Percentiles rank a stretch among this genome's conserved stretches.
phyloP scores from a whole-genome alignment of 208 protist species.

The Leishmania amazonensis region DNA sequence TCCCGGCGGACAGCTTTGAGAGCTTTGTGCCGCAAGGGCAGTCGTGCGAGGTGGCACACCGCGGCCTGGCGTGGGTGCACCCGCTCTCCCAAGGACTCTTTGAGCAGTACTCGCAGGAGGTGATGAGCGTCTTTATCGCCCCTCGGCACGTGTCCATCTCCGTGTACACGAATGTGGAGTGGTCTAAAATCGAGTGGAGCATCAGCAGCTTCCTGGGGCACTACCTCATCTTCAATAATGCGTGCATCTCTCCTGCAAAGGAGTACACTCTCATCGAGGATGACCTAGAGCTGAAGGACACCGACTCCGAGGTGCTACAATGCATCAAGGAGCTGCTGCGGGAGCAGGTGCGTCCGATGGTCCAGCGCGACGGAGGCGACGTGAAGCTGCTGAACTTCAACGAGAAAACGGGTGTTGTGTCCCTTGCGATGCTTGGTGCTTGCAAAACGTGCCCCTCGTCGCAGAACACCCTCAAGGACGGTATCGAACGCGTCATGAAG shows the following conservation, averaged over 20 bases:
- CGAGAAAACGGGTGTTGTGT: slow-evolving; percentile 86
- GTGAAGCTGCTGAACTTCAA: slow-evolving; percentile 90
- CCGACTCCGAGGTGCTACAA: slow-evolving; percentile 89
- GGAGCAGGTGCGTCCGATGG: slow-evolving; percentile 91
- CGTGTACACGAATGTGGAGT: slow-evolving; percentile 76
- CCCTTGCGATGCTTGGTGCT: slow-evolving; percentile 89
- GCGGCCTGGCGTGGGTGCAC: slow-evolving; percentile 84
- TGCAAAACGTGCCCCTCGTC: slow-evolving; percentile 92
- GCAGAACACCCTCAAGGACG: slow-evolving; percentile 88
- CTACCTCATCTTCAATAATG: slow-evolving; percentile 81
- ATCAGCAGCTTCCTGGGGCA: slow-evolving; percentile 89
- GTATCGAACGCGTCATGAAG: slow-evolving; percentile 92
- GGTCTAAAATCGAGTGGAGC: slow-evolving; percentile 78
- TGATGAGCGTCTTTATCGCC: slow-evolving; percentile 83
- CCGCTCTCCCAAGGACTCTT: slow-evolving; percentile 86
- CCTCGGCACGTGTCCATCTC: slow-evolving; percentile 80
- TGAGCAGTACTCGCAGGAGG: slow-evolving; percentile 87
- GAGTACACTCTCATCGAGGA: slow-evolving; percentile 88
- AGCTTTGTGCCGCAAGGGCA: slow-evolving; percentile 83
- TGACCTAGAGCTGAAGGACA: slow-evolving; percentile 65
- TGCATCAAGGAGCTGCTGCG: slow-evolving; percentile 95
- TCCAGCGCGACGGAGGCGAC: slow-evolving; percentile 94
- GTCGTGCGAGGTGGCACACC: slow-evolving; percentile 87
- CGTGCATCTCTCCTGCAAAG: slow-evolving; percentile 63
- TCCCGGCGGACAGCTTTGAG: slow-evolving; percentile 71